These are phyloP conservation scores for Xylariales sp. DNA, from an alignment of 2,329 filamentous ascomycete genomes.

Conservation along the genomic window DNA sequence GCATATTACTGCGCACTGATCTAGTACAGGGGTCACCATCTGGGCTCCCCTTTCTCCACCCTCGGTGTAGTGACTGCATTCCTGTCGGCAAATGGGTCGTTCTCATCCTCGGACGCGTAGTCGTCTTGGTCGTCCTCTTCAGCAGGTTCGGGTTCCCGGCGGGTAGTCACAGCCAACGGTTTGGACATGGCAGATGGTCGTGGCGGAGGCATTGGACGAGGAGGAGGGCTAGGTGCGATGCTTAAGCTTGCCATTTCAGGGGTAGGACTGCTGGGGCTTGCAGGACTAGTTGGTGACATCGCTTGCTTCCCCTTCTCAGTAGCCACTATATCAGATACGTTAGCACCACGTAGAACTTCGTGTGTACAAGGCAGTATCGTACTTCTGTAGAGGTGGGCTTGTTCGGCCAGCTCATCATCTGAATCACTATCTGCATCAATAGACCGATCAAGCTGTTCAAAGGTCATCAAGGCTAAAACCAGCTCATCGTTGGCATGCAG, in stretches of 20 bases:
- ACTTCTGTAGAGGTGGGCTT: constrained; percentile 62
- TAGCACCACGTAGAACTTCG: not conserved
- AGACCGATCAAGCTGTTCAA: constrained; percentile 86
- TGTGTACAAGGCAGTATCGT: too few relatives aligned
- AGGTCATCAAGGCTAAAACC: constrained; percentile 89
- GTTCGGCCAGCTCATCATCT: constrained; percentile 63
- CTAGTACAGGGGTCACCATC: too few relatives aligned
- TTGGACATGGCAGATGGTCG: constrained; percentile 40
- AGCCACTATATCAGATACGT: constrained; percentile 40
- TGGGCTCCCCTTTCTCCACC: constrained; percentile 32
- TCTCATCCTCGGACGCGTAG: constrained; percentile 59
- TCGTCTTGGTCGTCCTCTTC: constrained; percentile 49
- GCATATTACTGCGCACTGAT: too few relatives aligned
- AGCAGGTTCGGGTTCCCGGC: constrained; percentile 37
- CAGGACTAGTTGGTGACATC: constrained; percentile 34
- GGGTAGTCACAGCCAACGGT: constrained; percentile 46
- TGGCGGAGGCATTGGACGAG: constrained; percentile 41
- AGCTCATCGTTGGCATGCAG: constrained; percentile 94
- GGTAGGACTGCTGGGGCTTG: constrained; percentile 20
- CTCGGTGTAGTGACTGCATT: constrained; percentile 56
- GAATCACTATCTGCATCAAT: constrained; percentile 73
- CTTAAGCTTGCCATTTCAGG: constrained; percentile 41
- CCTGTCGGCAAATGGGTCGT: constrained; percentile 81
- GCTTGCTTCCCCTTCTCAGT: constrained; percentile 47
- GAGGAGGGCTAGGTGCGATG: constrained; percentile 31